Evolutionary conservation across 495 filamentous ascomycete species (phyloP), one percentile per base, ranked within the genome.

Genomic region (Penicilliopsis zonata): DNA sequence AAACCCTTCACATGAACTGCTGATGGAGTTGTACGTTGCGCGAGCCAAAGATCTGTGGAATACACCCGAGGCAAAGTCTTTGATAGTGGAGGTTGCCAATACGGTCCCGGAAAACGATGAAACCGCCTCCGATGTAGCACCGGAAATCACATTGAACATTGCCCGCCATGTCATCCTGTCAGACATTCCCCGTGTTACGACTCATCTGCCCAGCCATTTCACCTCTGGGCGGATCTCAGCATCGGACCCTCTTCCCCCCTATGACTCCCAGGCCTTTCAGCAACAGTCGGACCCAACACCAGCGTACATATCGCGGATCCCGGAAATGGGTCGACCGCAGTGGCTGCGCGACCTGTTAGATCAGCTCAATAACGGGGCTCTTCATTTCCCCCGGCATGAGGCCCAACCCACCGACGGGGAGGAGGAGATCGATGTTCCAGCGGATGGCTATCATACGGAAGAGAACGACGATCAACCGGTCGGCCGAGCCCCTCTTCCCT

Each of bases 31-130:
- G 0, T 96, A 95, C 51, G 70, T 86, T 22, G 59, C 73, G 14
- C 73, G 78, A 18, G 72, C 82, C 2, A 90, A 87, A 46, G 84
- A 93, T 45, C 65, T 95, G 10, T 99, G 92, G 92, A 85, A 83
- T 38, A 85, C 79, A 1, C 71, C 86, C 1, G 76, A 82, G 42
- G 70, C 76, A 6, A 72, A 70, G 1, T 59, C 70, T 17, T 55
- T 95, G 3, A 66, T 98, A 1, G 67, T 79, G 16, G 77, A 86
- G 41, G 72, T 82, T 12, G 83, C 78, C 18, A 64, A 75, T 17
- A 74, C 71, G 18, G 57, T 69, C 5, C 22, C 44, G 18, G 49
- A 55, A 7, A 41, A 57, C 4, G 47, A 56, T 9, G 48, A 52
- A 27, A 47, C 58, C 4, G 47, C 58, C n/a, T 49, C 63, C 7